A percentile compares a stretch with the other conserved stretches of the same genome.
These are phyloP conservation scores for Sistotremastrum suecicum DNA, from an alignment of 768 basidiomycete species.

Conservation along the genomic window DNA sequence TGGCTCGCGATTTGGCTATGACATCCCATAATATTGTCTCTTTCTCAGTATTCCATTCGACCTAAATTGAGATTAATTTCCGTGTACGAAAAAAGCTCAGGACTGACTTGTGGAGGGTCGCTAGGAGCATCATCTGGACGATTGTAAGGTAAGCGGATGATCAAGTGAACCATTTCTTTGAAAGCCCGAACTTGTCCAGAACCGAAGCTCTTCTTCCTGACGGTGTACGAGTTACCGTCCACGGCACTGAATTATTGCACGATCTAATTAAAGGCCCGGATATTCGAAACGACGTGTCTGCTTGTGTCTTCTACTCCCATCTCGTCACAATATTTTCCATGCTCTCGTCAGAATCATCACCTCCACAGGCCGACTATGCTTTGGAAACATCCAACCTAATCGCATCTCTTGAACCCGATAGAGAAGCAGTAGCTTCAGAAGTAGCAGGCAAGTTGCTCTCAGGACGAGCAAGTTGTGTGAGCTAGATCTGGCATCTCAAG, in stretches of 20 bases:
- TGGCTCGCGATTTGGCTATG: conserved; percentile 61
- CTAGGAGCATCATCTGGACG: conserved; percentile 52
- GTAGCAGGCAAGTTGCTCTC: conserved; percentile 23
- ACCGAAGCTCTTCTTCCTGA: background rate
- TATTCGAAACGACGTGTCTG: no score
- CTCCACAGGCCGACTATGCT: no score
- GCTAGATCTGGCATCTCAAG: conserved; percentile 21
- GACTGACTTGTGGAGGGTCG: conserved; percentile 57
- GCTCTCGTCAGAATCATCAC: no score
- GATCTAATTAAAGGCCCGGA: background rate
- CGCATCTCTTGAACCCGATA: conserved; percentile 18
- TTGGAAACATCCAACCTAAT: no score
- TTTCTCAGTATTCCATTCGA: conserved; percentile 77
- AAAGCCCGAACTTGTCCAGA: conserved; percentile 10
- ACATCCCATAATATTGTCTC: conserved; percentile 81
- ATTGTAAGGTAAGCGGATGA: conserved; percentile 68
- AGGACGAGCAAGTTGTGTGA: conserved; percentile 2
- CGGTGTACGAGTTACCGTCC: conserved; percentile 12
- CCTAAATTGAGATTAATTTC: conserved; percentile 27
- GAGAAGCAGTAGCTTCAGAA: conserved; percentile 33
- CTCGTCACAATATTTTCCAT: no score
- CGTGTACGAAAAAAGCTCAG: background rate
- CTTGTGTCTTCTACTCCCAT: no score
- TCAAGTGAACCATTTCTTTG: conserved; percentile 41
- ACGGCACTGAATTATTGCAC: background rate